phyloP scores from a whole-genome alignment of 2,329 filamentous ascomycete genomes.

The Penicillium sp. region DNA sequence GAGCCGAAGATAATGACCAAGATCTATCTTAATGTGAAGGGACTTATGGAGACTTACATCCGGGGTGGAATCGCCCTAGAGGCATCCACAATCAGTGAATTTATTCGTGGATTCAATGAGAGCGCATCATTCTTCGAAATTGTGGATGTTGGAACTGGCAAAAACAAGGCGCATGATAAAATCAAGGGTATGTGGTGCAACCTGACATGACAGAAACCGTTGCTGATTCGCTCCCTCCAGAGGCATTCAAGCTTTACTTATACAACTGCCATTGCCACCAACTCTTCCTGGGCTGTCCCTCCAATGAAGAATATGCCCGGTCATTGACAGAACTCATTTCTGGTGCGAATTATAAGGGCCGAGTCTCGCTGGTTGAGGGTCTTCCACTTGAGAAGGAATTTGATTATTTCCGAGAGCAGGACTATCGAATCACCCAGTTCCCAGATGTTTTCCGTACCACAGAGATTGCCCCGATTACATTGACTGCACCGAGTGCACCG shows the following conservation, averaged over 20 bases:
- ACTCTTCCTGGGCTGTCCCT: conserved; percentile 60
- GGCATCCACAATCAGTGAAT: conserved; percentile 49
- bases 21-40: conserved; percentile 56
- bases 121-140: conserved; percentile 53
- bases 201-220: not conserved
- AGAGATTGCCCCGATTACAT: conserved; percentile 41
- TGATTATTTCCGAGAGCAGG: conserved; percentile 42
- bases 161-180: conserved; percentile 50
- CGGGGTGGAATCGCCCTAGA: conserved; percentile 48
- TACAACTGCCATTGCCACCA: conserved; percentile 62
- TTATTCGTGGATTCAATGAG: conserved; percentile 57
- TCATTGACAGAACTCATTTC: conserved; percentile 52
- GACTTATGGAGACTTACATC: conserved; percentile 50
- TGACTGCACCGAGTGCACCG: not conserved
- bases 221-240: conserved; percentile 39
- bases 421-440: conserved; percentile 54
- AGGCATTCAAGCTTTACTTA: conserved; percentile 56
- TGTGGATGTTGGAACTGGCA: conserved; percentile 48
- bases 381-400: conserved; percentile 57
- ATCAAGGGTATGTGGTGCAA: conserved; percentile 43
- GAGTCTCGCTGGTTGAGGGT: conserved; percentile 58
- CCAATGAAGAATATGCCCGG: conserved; percentile 56
- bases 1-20: conserved; percentile 52
- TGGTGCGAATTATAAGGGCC: conserved; percentile 46
- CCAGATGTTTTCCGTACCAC: conserved; percentile 54